These are phyloP conservation scores for Agapanthus africanus DNA, from an alignment of 106 monocot species.

Conservation along the genomic window DNA sequence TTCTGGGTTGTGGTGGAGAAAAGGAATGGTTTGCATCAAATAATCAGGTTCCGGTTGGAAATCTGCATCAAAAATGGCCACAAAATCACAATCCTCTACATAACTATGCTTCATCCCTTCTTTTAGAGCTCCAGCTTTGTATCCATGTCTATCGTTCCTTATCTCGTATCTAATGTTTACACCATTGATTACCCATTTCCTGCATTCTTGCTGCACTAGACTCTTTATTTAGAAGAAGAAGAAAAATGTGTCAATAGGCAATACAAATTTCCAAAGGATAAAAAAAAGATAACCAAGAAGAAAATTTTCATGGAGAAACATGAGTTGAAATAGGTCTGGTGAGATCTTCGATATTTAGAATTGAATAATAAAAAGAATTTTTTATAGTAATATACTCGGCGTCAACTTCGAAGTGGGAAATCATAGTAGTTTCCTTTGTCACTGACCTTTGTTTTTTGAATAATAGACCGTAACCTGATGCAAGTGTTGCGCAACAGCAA, in stretches of 20 bases:
- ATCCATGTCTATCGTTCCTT: neutral
- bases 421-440: too few species aligned
- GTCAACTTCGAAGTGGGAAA: too few species aligned
- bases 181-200: neutral
- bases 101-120: conserved; percentile 13
- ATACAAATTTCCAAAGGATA: neutral
- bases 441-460: too few species aligned
- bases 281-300: too few species aligned
- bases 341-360: too few species aligned
- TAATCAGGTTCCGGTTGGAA: conserved; percentile 15
- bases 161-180: neutral
- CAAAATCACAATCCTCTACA: conserved; percentile 10
- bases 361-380: too few species aligned
- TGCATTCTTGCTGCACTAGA: neutral
- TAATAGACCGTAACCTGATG: too few species aligned
- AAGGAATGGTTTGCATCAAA: conserved; percentile 10
- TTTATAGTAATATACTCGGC: too few species aligned
- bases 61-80: conserved; percentile 16
- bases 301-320: too few species aligned
- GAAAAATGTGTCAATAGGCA: neutral
- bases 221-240: neutral
- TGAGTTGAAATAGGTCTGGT: too few species aligned
- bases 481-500: too few species aligned
- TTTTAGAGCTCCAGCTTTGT: conserved; percentile 14
- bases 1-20: conserved; percentile 13